Conservation (phyloP, 805 yeast genomes). For the Ogataea henricii region DNA sequence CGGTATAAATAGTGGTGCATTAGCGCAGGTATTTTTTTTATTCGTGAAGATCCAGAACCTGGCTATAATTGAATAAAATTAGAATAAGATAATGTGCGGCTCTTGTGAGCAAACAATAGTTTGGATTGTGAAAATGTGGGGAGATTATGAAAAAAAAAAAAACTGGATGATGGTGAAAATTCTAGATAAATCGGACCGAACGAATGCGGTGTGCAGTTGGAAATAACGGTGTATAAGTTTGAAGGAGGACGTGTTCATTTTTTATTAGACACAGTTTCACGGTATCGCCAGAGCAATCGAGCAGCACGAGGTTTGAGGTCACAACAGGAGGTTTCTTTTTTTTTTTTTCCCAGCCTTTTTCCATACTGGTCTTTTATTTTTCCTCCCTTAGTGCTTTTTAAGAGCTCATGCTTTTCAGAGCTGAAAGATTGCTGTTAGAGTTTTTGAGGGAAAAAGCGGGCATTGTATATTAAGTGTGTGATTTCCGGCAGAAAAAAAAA, state of each 20-base stretch:
- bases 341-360: not conserved
- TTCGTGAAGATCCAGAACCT: not conserved
- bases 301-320: not conserved
- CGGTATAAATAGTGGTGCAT: no score
- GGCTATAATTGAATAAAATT: not conserved
- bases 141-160: conserved; percentile 1
- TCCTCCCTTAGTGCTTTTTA: not conserved
- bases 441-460: not conserved
- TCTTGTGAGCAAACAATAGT: conserved; percentile 2
- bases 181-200: conserved; percentile 1
- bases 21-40: not conserved
- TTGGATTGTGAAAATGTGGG: conserved; percentile 8
- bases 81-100: no score
- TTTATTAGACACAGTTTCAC: no score
- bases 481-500: no score
- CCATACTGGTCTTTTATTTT: not conserved
- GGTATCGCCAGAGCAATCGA: not conserved
- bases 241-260: no score
- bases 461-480: not conserved
- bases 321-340: not conserved
- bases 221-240: not conserved
- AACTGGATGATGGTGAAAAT: not conserved
- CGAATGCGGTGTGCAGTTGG: no score
- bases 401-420: not conserved
- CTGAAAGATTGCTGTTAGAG: conserved; percentile 4